Conservation (phyloP, 352 stramenopile species). For the Globisporangium megalacanthum region DNA sequence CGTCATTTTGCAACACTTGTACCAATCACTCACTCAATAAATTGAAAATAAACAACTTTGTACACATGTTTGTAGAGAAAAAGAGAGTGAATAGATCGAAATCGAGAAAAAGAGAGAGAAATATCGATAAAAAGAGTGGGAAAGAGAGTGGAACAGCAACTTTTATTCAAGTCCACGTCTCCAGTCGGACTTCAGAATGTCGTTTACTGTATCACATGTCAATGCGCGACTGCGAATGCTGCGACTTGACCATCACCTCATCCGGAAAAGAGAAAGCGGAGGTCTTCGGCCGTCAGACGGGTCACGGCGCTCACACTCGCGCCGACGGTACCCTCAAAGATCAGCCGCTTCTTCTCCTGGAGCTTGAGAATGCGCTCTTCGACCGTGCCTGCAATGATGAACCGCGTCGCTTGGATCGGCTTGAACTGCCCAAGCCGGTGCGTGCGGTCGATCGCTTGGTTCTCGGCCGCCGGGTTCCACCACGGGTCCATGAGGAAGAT, state of each 20-base stretch:
- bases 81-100: neutral
- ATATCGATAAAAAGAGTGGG: no score
- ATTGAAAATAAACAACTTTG: no score
- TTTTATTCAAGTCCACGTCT: no score
- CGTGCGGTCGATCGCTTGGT: slow-evolving; percentile 96
- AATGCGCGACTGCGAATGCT: neutral
- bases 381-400: slow-evolving; percentile 97
- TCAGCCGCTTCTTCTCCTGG: slow-evolving; percentile 91
- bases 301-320: slow-evolving; percentile 84
- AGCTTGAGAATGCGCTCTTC: slow-evolving; percentile 99
- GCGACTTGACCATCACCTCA: neutral
- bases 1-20: slow-evolving; percentile 1
- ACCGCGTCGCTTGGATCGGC: slow-evolving; percentile 94
- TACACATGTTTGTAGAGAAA: neutral
- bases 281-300: slow-evolving; percentile 91
- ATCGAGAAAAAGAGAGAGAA: no score
- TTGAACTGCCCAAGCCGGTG: slow-evolving; percentile 98
- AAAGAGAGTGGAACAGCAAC: no score
- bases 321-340: slow-evolving; percentile 99
- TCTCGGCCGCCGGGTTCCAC: slow-evolving; percentile 97
- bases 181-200: no score
- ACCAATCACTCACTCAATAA: neutral
- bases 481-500: slow-evolving; percentile 98
- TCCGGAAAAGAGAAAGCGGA: slow-evolving; percentile 89
- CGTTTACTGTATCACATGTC: no score